A percentile compares a stretch with the other conserved stretches of the same genome.
phyloP scores from a whole-genome alignment of 2,329 filamentous ascomycete genomes.

The Fusarium sp. region DNA sequence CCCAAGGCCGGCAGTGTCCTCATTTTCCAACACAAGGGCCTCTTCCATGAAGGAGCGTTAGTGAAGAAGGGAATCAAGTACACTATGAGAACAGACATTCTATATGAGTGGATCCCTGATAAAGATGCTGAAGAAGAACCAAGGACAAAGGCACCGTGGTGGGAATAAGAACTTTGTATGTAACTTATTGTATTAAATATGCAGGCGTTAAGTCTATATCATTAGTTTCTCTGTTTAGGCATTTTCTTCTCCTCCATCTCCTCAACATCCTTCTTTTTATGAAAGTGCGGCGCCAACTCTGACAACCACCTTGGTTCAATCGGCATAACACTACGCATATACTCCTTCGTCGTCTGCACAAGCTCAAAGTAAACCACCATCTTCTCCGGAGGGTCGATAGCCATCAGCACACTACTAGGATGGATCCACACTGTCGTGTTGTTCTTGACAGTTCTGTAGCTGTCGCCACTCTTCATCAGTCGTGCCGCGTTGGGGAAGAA shows the following conservation, averaged over 20 bases:
- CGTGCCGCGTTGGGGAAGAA: conserved; percentile 95
- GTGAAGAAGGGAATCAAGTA: conserved; percentile 66
- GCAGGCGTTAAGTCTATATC: conserved; percentile 4
- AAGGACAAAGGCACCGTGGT: conserved; percentile 5
- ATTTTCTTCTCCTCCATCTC: conserved; percentile 79
- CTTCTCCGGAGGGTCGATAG: conserved; percentile 78
- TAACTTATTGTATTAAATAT: conserved; percentile 12
- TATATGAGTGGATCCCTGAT: conserved; percentile 57
- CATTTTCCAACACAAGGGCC: conserved; percentile 67
- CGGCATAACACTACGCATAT: conserved; percentile 88
- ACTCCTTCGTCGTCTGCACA: conserved; percentile 88
- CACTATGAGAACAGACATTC: conserved; percentile 66
- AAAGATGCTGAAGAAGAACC: conserved; percentile 2
- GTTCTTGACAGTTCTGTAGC: conserved; percentile 92
- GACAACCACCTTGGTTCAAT: conserved; percentile 86
- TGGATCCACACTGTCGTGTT: conserved; percentile 92
- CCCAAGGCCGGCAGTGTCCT: conserved; percentile 69
- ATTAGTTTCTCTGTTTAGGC: conserved; percentile 51
- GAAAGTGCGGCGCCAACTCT: conserved; percentile 93
- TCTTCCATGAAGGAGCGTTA: conserved; percentile 66
- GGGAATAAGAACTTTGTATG: neutral
- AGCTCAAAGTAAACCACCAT: conserved; percentile 91
- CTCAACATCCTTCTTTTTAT: conserved; percentile 92
- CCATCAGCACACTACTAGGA: conserved; percentile 84
- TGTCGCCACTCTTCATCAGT: conserved; percentile 84